Evolutionary conservation across 2,329 filamentous ascomycete genomes (phyloP).

Genomic region (Fusarium beomiforme): DNA sequence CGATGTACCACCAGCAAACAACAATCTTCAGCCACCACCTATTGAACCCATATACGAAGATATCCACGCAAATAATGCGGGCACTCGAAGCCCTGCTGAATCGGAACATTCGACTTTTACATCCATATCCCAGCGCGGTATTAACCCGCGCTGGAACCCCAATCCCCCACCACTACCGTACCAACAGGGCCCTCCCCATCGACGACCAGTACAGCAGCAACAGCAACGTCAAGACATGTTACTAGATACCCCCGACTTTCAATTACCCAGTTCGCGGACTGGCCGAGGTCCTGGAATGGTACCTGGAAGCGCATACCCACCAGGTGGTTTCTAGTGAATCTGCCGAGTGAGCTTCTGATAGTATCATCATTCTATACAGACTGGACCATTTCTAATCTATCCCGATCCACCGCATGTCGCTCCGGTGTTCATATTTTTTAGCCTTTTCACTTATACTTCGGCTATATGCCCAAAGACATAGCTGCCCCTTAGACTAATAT

Average conservation of each 20-base stretch:
- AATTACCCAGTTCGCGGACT: constrained; percentile 64
- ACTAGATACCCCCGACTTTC: constrained; percentile 88
- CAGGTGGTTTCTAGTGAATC: constrained; percentile 43
- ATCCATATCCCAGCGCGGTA: constrained; percentile 84
- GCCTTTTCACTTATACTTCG: constrained; percentile 1
- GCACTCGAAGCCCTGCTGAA: constrained; percentile 75
- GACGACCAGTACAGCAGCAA: constrained; percentile 61
- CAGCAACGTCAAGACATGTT: constrained; percentile 74
- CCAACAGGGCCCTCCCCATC: constrained; percentile 54
- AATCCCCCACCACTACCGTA: constrained; percentile 57
- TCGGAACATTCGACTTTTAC: constrained; percentile 90
- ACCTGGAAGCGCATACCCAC: constrained; percentile 64
- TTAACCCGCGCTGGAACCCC: constrained; percentile 88
- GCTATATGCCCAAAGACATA: constrained; percentile 17
- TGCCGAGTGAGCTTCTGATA: constrained; percentile 3
- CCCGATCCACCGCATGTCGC: background rate
- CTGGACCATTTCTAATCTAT: background rate
- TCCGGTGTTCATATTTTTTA: constrained; percentile 3
- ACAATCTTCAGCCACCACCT: constrained; percentile 43
- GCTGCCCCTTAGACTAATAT: constrained; percentile 19
- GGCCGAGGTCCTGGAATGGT: constrained; percentile 56
- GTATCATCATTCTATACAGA: background rate
- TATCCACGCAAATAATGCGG: constrained; percentile 60
- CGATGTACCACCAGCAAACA: constrained; percentile 44
- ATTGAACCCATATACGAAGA: constrained; percentile 68